Conservation (phyloP, 2,329 filamentous ascomycete genomes). For the Cladophialophora carrionii region DNA sequence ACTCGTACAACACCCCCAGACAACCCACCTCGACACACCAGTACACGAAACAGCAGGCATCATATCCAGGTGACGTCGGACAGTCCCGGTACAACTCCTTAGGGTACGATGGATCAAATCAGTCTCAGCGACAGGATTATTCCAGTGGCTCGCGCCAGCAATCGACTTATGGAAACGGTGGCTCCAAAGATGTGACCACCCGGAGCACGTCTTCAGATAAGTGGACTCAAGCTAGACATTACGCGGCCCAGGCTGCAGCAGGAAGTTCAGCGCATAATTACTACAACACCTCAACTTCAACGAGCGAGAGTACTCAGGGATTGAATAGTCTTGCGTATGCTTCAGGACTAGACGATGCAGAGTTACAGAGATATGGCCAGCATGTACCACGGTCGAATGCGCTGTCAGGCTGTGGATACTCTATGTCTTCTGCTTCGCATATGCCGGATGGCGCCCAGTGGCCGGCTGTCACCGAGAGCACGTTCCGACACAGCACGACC, state of each 20-base stretch:
- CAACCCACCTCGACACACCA: slow-evolving; percentile 10
- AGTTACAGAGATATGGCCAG: slow-evolving; percentile 21
- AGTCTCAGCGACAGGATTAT: slow-evolving; percentile 27
- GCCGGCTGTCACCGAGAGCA: slow-evolving; percentile 21
- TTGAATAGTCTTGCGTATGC: slow-evolving; percentile 38
- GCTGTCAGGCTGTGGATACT: background rate
- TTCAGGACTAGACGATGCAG: slow-evolving; percentile 34
- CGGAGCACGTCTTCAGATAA: slow-evolving; percentile 21
- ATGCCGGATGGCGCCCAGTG: slow-evolving; percentile 23
- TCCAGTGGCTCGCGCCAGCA: slow-evolving; percentile 23
- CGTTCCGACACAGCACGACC: slow-evolving; percentile 12
- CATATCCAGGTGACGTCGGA: slow-evolving; percentile 21
- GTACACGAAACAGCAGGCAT: slow-evolving; percentile 20
- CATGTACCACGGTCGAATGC: slow-evolving; percentile 17
- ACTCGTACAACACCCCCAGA: slow-evolving; percentile 20
- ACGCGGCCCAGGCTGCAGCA: slow-evolving; percentile 15
- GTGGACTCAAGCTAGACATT: slow-evolving; percentile 12
- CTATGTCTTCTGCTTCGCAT: slow-evolving; percentile 4
- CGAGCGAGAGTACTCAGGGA: slow-evolving; percentile 27
- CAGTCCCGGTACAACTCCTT: slow-evolving; percentile 30
- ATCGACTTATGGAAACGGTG: slow-evolving; percentile 10
- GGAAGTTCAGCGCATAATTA: slow-evolving; percentile 11
- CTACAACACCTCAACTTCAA: slow-evolving; percentile 17
- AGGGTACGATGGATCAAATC: slow-evolving; percentile 28
- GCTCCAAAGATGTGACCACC: slow-evolving; percentile 17